Base-by-base conservation (phyloP, 371 early-diverging fungal species). In the Nematocida sp. region DNA sequence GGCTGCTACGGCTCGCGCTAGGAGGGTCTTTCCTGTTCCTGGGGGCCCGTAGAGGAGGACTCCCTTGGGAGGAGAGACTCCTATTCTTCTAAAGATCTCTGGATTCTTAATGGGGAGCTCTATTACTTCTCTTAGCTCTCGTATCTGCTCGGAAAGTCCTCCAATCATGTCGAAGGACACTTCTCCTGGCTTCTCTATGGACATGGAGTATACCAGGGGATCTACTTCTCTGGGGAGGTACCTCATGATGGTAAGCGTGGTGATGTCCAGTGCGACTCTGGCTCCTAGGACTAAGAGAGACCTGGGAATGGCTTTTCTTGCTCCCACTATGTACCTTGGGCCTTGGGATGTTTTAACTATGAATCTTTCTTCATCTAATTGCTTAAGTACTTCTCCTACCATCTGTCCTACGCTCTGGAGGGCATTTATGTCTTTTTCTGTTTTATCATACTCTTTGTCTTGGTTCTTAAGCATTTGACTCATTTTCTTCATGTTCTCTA, bases 151-250 rank as follows among this genome's bases (percentile, higher is more conserved):
- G 5, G 86, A 82, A 40, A 98, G 86, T 30, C 99, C 99, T 76
- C 99, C 99, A 71, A 98, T 92, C 35, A 92, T 92, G 2, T 94
- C 91, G 89, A 97, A 97, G 51, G 90, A 87, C 67, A 95, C 85
- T 65, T 90, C 85, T 40, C 95, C 94, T 26, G 97, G 96, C 47
- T 63, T 78, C 40, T 81, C 82, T 81, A 94, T 93, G 20, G 92
- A 90, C 99, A 98, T 98, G 84, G 92, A 94, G 86, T 94, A 95
- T 51, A 98, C 95, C 69, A 93, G 86, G 30, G 99, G 97, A 85
- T 98, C 97, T 4, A 98, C 97, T 82, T 98, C 99, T 51, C 95
- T 87, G 32, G 97, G 96, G 50, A 98, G 86, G 80, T 92, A 88
- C 48, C 93, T 88, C 97, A 96, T 96, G 76, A 98, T 96, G 18